Percentiles rank a stretch among this genome's conserved stretches.
Conservation (phyloP, 306 rosid genomes). For the Sphenostylis stenocarpa region DNA sequence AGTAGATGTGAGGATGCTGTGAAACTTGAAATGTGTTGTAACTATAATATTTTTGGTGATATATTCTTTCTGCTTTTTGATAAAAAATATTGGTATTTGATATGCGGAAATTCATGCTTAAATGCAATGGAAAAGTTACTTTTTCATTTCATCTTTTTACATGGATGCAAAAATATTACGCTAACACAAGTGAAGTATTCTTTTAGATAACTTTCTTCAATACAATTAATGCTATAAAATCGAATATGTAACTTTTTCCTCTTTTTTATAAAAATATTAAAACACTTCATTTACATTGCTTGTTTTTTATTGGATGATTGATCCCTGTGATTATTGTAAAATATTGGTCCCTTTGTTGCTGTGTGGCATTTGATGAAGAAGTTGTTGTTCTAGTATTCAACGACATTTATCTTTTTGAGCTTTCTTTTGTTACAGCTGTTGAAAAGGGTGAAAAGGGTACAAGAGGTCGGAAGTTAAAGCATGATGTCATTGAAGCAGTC, state of each 20-base stretch:
- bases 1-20: slow-evolving; percentile 67
- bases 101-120: background rate
- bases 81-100: slow-evolving; percentile 6
- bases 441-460: slow-evolving; percentile 91
- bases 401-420: background rate
- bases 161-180: background rate
- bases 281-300: slow-evolving; percentile 1
- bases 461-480: slow-evolving; percentile 82
- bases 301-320: background rate
- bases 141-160: background rate
- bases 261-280: background rate
- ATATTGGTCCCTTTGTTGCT: slow-evolving; percentile 8
- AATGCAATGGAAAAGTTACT: background rate
- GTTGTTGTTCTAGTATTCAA: background rate
- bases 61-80: background rate
- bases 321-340: background rate
- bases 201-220: background rate
- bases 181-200: background rate
- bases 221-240: background rate
- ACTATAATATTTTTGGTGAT: background rate
- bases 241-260: background rate
- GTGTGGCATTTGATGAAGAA: slow-evolving; percentile 28
- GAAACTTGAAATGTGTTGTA: slow-evolving; percentile 25
- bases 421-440: slow-evolving; percentile 60
- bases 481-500: slow-evolving; percentile 97